phyloP scores from a whole-genome alignment of 345 rosid genomes.

The Hypericum androsaemum region DNA sequence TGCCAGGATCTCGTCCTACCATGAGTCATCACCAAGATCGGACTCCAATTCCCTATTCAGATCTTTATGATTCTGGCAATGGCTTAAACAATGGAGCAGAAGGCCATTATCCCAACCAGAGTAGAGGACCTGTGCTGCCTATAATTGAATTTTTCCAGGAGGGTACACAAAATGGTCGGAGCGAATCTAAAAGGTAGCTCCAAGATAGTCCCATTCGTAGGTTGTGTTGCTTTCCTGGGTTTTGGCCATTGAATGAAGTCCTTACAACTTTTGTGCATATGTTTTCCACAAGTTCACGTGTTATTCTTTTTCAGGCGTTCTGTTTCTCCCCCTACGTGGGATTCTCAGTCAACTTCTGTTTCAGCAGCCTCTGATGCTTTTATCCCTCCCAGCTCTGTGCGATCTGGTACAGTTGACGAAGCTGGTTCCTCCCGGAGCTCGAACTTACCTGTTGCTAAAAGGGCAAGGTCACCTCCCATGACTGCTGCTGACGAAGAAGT shows the following conservation, averaged over 20 bases:
- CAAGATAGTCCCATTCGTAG: background rate
- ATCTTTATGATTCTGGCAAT: conserved; percentile 20
- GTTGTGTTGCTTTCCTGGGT: background rate
- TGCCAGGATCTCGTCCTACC: conserved; percentile 23
- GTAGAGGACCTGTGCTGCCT: conserved; percentile 26
- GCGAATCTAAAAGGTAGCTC: conserved; percentile 40
- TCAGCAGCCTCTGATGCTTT: conserved; percentile 20
- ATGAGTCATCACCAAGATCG: conserved; percentile 24
- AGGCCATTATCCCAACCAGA: conserved; percentile 34
- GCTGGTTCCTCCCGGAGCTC: conserved; percentile 19
- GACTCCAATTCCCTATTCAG: conserved; percentile 22
- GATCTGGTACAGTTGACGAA: conserved; percentile 18
- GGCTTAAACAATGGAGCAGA: conserved; percentile 22
- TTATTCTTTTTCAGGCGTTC: conserved; percentile 32
- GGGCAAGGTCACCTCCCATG: conserved; percentile 65
- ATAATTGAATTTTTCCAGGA: conserved; percentile 25
- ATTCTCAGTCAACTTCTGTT: conserved; percentile 26
- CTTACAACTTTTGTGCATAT: background rate
- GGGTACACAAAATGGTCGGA: conserved; percentile 21
- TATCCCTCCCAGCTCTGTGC: conserved; percentile 17
- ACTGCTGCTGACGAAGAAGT: conserved; percentile 33
- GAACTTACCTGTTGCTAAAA: conserved; percentile 33
- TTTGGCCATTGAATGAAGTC: background rate
- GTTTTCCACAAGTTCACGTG: background rate
- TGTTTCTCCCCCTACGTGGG: conserved; percentile 36